Evolutionary conservation across 768 basidiomycete genomes (phyloP), one percentile per base, ranked within the genome.

Genomic region (Calvatia gigantea): DNA sequence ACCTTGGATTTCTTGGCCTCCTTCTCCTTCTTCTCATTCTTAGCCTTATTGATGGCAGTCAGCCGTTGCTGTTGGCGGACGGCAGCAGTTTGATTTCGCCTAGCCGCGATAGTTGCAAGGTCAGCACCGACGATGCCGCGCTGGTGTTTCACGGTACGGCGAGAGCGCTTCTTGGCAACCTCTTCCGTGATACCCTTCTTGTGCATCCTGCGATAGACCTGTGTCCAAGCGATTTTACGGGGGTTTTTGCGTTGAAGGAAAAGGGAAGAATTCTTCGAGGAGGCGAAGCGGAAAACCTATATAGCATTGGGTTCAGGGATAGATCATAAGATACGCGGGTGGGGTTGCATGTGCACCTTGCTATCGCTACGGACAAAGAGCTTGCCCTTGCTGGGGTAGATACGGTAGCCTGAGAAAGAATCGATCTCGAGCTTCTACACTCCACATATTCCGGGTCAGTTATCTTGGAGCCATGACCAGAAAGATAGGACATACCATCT

Each of bases 161-260:
- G 91, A 48, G 91, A 90, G 61, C 96, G 89, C 81, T 97, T 98
- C 93, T 98, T 99, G 67, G 94, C 94, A 51, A 95, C 90, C 76
- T 98, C 96, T 78, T 98, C 96, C 48, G 94, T 94, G 73, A 98
- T 85, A 73, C 97, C 97, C 87, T 99, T 99, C 86, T 96, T 97
- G 86, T 98, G 97, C 88, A 97, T 92, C 65, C 94, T 89, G 62
- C 92, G 89, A 83, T 90, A 96, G 59, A 89, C 84, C 65, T 79
- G 75, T 35, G 96, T 98, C 96, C 96, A 98, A 61, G 96, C 89
- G 77, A 98, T 94, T 85, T 98, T 98, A 71, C 97, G 92, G 50
- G 97, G 97, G 82, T 99, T 98, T 82, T 99, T 99, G 79, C 96
- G 91, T 75, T 99, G 97, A 57, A 91, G 79, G 87, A 98, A 98